phyloP scores from a whole-genome alignment of 306 rosid species.

The Vigna angularis region DNA sequence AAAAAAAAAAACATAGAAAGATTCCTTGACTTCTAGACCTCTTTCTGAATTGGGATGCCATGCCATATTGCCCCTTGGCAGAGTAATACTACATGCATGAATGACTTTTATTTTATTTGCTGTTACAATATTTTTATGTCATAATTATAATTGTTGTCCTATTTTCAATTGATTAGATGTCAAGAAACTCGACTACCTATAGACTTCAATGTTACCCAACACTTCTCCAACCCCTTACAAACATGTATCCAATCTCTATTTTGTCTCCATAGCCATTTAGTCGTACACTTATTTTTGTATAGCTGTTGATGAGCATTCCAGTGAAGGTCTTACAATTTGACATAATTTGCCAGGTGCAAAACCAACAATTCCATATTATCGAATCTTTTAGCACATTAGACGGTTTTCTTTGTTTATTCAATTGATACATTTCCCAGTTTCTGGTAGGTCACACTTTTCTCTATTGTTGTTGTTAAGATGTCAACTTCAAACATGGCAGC shows the following conservation, averaged over 20 bases:
- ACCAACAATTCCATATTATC: constrained; percentile 39
- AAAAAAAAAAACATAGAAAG: constrained; percentile 34
- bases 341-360: constrained; percentile 28
- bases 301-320: constrained; percentile 45
- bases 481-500: constrained; percentile 57
- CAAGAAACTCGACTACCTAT: constrained; percentile 52
- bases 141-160: constrained; percentile 19
- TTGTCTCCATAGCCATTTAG: constrained; percentile 27
- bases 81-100: constrained; percentile 45
- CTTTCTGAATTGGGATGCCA: constrained; percentile 41
- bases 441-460: constrained; percentile 43
- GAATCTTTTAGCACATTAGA: constrained; percentile 20
- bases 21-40: constrained; percentile 57
- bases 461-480: constrained; percentile 51
- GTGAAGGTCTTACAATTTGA: constrained; percentile 37
- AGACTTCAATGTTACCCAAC: constrained; percentile 49
- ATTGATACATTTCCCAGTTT: constrained; percentile 45
- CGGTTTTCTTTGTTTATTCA: constrained; percentile 32
- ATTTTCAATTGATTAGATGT: constrained; percentile 41
- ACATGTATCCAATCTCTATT: constrained; percentile 36
- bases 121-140: constrained; percentile 9
- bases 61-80: constrained; percentile 24
- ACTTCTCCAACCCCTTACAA: constrained; percentile 34
- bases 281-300: constrained; percentile 45
- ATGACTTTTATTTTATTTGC: constrained; percentile 37